A percentile compares a stretch with the other conserved stretches of the same genome.
Conservation (phyloP, 441 rosid genomes). For the Caryocar brasiliense region DNA sequence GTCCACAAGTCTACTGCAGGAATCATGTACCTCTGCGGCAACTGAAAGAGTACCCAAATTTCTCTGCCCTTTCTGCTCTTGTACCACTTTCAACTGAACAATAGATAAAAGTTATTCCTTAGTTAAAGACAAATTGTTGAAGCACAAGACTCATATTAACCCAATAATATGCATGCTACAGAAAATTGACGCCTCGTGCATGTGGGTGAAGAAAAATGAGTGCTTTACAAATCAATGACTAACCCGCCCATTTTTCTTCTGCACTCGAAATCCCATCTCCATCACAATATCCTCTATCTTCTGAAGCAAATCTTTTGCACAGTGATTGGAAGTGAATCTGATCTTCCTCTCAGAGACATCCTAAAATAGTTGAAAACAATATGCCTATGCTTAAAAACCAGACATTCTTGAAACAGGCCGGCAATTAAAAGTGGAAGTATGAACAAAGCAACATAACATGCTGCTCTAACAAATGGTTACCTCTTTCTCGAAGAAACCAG, state of each 20-base stretch:
- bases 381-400: not conserved
- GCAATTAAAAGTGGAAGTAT: not conserved
- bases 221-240: slow-evolving; percentile 5
- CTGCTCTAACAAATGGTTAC: slow-evolving; percentile 21
- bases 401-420: not conserved
- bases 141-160: too few species aligned
- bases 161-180: too few species aligned
- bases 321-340: slow-evolving; percentile 80
- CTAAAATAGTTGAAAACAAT: slow-evolving; percentile 20
- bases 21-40: slow-evolving; percentile 80
- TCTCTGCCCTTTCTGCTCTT: slow-evolving; percentile 46
- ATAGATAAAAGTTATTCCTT: too few species aligned
- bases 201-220: too few species aligned
- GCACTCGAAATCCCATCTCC: slow-evolving; percentile 85
- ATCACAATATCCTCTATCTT: slow-evolving; percentile 60
- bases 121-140: too few species aligned
- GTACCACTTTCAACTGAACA: slow-evolving; percentile 74
- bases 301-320: slow-evolving; percentile 60
- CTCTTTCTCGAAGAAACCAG: slow-evolving; percentile 96
- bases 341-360: slow-evolving; percentile 85
- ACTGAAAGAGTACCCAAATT: slow-evolving; percentile 55
- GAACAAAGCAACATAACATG: not conserved
- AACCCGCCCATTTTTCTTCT: slow-evolving; percentile 73
- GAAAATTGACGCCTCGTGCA: not conserved
- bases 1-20: too few species aligned